Percentiles rank a stretch among this genome's conserved stretches.
These are phyloP conservation scores for Diplotaxis tenuifolia DNA, from an alignment of 345 rosid species.

Conservation along the genomic window DNA sequence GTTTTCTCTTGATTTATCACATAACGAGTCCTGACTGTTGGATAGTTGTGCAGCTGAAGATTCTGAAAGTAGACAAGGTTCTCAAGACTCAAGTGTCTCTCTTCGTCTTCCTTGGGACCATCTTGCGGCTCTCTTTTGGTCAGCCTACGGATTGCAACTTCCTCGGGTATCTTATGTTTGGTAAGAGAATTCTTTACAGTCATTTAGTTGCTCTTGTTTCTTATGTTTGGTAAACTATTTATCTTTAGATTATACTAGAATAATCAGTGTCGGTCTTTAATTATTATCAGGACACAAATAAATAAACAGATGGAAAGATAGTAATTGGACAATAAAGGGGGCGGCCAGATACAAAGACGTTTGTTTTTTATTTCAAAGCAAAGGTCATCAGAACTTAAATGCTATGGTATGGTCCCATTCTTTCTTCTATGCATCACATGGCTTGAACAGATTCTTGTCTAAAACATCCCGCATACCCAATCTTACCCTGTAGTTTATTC, in stretches of 20 bases:
- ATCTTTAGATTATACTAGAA: not conserved
- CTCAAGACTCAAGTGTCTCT: not conserved
- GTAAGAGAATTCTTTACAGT: not conserved
- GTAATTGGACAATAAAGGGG: not conserved
- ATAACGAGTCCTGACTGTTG: slow-evolving; percentile 13
- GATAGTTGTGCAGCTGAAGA: slow-evolving; percentile 19
- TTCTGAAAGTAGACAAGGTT: not conserved
- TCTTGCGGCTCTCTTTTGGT: slow-evolving; percentile 3
- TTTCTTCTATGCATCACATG: slow-evolving; percentile 30
- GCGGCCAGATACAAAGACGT: not conserved
- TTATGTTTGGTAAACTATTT: slow-evolving; percentile 10
- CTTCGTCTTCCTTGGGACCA: not conserved
- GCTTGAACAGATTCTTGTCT: slow-evolving; percentile 13
- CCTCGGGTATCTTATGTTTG: not conserved
- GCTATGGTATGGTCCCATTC: slow-evolving; percentile 21
- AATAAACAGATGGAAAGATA: not conserved
- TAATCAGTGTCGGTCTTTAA: not conserved
- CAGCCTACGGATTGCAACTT: not conserved
- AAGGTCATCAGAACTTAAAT: slow-evolving; percentile 17
- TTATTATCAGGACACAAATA: not conserved
- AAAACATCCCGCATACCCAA: not conserved
- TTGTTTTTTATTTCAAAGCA: slow-evolving; percentile 11
- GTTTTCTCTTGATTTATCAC: slow-evolving; percentile 9
- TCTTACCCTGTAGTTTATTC: slow-evolving; percentile 8
- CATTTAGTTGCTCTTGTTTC: not conserved